Evolutionary conservation across 169 alveolate genomes (phyloP).

Genomic region (Plasmodium malariae): DNA sequence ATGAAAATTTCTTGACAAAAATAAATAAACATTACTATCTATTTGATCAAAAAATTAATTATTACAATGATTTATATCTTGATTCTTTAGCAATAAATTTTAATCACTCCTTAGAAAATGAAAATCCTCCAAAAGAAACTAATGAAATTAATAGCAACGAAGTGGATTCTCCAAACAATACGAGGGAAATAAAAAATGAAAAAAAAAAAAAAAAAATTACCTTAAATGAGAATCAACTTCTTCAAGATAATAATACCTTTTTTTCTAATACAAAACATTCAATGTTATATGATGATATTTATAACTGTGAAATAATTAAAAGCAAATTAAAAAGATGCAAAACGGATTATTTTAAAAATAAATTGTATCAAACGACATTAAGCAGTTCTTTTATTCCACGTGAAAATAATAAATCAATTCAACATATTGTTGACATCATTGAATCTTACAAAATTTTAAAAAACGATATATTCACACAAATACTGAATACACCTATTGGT

Average conservation of each 20-base stretch:
- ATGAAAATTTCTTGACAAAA: slow-evolving; percentile 46
- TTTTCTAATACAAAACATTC: not conserved
- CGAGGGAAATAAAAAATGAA: not conserved
- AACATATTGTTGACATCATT: slow-evolving; percentile 6
- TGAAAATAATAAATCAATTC: not conserved
- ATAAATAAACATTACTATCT: slow-evolving; percentile 26
- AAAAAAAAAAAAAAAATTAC: not conserved
- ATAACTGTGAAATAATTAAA: slow-evolving; percentile 61
- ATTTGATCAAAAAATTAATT: not conserved
- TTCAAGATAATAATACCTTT: not conserved
- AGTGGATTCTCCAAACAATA: not conserved
- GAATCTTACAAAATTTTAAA: slow-evolving; percentile 41
- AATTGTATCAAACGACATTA: slow-evolving; percentile 10
- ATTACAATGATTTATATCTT: not conserved
- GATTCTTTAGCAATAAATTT: not conserved
- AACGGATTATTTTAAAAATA: slow-evolving; percentile 26
- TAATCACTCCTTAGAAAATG: not conserved
- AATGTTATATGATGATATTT: slow-evolving; percentile 43
- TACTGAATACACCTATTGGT: slow-evolving; percentile 19
- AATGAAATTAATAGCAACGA: too few relatives aligned
- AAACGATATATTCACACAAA: slow-evolving; percentile 24
- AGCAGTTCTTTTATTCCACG: not conserved
- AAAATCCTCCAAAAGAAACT: too few relatives aligned
- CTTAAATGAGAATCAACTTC: not conserved
- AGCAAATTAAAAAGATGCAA: not conserved